Conservation (phyloP, 306 rosid species). For the Casuarina equisetifolia region DNA sequence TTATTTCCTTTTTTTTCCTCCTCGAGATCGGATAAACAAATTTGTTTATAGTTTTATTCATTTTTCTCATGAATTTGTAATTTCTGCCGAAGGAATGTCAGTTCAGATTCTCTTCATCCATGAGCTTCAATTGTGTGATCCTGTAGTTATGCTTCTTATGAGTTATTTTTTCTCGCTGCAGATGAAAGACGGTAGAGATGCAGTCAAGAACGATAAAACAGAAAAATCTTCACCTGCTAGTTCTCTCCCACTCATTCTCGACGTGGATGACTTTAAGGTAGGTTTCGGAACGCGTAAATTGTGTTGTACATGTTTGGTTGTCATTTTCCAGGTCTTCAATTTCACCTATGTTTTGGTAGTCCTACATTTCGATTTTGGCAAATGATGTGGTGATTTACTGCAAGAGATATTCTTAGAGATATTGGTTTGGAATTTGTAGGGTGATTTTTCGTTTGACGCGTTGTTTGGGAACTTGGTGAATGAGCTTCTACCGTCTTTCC, state of each 20-base stretch:
- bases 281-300: constrained; percentile 1
- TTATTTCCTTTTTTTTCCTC: constrained; percentile 1
- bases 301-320: not conserved
- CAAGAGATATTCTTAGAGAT: not conserved
- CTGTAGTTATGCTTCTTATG: not conserved
- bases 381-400: not conserved
- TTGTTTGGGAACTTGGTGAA: constrained; percentile 88
- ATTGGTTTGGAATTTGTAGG: constrained; percentile 40
- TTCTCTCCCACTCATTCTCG: constrained; percentile 84
- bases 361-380: not conserved
- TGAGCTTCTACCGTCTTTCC: constrained; percentile 87
- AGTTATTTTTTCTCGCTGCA: constrained; percentile 16
- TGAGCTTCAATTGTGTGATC: not conserved
- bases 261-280: constrained; percentile 94
- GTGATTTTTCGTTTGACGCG: constrained; percentile 93
- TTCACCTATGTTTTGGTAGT: not conserved
- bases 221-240: constrained; percentile 48
- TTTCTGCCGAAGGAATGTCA: not conserved
- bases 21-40: not conserved
- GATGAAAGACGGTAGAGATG: constrained; percentile 78
- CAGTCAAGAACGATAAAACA: constrained; percentile 27
- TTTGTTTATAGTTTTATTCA: not conserved
- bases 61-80: not conserved
- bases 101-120: not conserved
- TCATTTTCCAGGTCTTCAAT: not conserved